Evolutionary conservation across 106 monocot species (phyloP).

Genomic region (Dioscorea dumetorum): DNA sequence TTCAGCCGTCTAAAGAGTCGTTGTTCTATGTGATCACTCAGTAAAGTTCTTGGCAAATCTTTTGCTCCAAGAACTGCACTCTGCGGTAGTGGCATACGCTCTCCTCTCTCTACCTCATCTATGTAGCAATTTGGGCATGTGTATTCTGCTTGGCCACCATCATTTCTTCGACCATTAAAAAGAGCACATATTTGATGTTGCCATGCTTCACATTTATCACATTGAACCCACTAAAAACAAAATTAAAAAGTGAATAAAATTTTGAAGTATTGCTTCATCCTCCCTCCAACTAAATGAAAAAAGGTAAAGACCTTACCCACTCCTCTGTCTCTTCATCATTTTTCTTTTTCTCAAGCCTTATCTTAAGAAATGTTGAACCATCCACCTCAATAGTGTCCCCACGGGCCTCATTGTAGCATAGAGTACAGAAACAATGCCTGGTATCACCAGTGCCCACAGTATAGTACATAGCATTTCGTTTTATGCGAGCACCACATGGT

Average conservation of each 20-base stretch:
- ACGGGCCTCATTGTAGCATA: conserved; percentile 86
- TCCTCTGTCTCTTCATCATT: conserved; percentile 98
- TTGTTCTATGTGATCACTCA: conserved; percentile 92
- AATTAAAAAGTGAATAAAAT: background rate
- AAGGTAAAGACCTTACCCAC: conserved; percentile 43
- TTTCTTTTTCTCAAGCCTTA: conserved; percentile 85
- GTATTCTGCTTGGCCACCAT: conserved; percentile 95
- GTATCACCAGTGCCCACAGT: conserved; percentile 74
- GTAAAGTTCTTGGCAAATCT: conserved; percentile 83
- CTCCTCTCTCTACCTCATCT: conserved; percentile 77
- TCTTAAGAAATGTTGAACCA: conserved; percentile 42
- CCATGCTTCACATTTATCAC: conserved; percentile 99
- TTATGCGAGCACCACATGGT: conserved; percentile 95
- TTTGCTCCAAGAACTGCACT: conserved; percentile 98
- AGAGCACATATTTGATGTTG: conserved; percentile 99
- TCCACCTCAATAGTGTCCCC: conserved; percentile 83
- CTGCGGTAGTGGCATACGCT: conserved; percentile 84
- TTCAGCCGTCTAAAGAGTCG: conserved; percentile 65
- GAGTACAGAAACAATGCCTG: conserved; percentile 74
- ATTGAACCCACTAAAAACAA: conserved; percentile 88
- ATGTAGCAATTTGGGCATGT: conserved; percentile 96
- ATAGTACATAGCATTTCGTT: conserved; percentile 90
- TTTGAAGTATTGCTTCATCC: too few species aligned
- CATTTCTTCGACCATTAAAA: conserved; percentile 96
- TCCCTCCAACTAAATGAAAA: too few species aligned